Percentiles rank a stretch among this genome's conserved stretches.
phyloP scores from a whole-genome alignment of 805 yeast species.

The Wickerhamomyces strasburgensis region DNA sequence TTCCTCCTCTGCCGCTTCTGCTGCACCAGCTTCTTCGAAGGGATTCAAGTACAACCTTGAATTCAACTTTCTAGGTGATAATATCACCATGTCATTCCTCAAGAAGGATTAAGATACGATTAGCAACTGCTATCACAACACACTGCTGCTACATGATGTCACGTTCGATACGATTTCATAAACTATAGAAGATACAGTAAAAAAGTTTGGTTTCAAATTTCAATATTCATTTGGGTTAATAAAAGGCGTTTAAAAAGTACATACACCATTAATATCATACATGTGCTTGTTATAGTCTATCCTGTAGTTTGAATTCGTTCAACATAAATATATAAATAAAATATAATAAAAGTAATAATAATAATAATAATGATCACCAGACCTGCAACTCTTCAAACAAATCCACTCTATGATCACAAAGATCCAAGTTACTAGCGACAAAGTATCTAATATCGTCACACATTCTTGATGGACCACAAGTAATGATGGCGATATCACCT shows the following conservation, averaged over 20 bases:
- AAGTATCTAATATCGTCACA: constrained; percentile 50
- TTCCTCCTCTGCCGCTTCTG: too few relatives aligned
- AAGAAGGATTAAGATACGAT: neutral
- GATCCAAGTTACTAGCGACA: constrained; percentile 39
- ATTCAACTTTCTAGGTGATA: neutral
- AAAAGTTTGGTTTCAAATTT: too few relatives aligned
- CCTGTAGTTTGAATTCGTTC: too few relatives aligned
- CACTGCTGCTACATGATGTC: neutral
- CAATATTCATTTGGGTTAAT: too few relatives aligned
- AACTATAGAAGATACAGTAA: too few relatives aligned
- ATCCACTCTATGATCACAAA: constrained; percentile 49
- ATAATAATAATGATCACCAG: constrained; percentile 43
- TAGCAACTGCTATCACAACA: neutral
- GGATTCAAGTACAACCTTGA: neutral
- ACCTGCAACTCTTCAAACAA: constrained; percentile 72
- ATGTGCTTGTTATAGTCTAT: too few relatives aligned
- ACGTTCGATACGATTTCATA: neutral
- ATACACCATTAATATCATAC: too few relatives aligned
- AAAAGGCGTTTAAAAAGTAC: too few relatives aligned
- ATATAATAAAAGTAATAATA: too few relatives aligned
- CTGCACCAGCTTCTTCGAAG: too few relatives aligned
- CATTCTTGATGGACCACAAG: constrained; percentile 64
- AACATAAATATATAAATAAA: too few relatives aligned
- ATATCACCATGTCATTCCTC: neutral
- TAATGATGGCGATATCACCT: constrained; percentile 47